Conservation (phyloP, 495 filamentous ascomycete genomes). For the Neurospora sp. region DNA sequence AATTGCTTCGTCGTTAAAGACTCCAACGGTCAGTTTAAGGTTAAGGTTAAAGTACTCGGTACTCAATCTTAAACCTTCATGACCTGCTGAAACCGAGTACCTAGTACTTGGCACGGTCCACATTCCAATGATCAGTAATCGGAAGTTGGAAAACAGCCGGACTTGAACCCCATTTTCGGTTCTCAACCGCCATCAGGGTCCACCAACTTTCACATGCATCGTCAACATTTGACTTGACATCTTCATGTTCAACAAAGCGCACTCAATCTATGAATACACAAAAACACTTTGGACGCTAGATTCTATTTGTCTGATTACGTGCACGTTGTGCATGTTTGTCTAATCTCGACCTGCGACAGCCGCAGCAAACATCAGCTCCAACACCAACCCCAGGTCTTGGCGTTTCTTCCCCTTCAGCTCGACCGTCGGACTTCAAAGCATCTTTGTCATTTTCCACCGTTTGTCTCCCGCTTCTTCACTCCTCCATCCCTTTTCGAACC, state of each 20-base stretch:
- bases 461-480: neutral
- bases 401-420: neutral
- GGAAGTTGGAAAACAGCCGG: neutral
- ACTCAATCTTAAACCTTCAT: neutral
- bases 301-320: neutral
- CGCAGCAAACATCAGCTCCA: neutral
- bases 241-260: neutral
- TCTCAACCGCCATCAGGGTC: neutral
- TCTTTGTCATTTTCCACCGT: neutral
- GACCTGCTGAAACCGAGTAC: neutral
- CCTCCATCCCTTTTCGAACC: neutral
- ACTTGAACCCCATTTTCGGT: neutral
- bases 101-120: neutral
- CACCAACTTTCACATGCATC: neutral
- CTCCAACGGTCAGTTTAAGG: neutral
- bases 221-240: neutral
- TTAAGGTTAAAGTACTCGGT: neutral
- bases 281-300: neutral
- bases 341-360: neutral
- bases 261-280: neutral
- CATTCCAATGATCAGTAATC: neutral
- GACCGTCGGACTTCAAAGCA: neutral
- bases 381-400: neutral
- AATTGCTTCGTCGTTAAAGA: neutral
- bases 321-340: neutral